These are phyloP conservation scores for Fusarium pininemorale DNA, from an alignment of 2,329 filamentous ascomycete genomes.

Conservation along the genomic window DNA sequence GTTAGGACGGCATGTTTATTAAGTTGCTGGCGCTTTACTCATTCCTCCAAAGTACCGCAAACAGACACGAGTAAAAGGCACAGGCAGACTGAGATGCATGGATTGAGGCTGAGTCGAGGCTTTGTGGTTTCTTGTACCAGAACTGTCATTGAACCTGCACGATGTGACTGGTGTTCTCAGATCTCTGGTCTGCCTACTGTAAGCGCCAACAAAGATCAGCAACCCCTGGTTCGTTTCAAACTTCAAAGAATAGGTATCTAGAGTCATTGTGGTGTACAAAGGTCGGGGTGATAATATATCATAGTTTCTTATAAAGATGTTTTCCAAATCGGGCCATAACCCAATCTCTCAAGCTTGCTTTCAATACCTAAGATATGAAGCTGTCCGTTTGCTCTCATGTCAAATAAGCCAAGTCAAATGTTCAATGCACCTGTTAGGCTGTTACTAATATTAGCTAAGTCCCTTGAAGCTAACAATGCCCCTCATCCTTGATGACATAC, in stretches of 20 bases:
- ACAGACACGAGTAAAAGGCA: constrained; percentile 1
- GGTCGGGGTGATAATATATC: background rate
- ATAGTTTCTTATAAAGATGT: background rate
- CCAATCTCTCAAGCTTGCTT: too few relatives aligned
- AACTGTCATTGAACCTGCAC: background rate
- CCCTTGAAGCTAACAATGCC: constrained; percentile 6
- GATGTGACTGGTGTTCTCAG: constrained; percentile 2
- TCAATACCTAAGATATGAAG: too few relatives aligned
- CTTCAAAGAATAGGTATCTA: background rate
- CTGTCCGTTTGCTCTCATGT: background rate
- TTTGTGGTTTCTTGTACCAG: constrained; percentile 20
- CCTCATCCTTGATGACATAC: constrained; percentile 1
- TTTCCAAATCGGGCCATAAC: background rate
- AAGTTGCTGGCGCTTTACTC: background rate
- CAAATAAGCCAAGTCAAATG: background rate
- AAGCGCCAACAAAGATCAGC: constrained; percentile 24
- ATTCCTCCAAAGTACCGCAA: constrained; percentile 30
- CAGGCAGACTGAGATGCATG: background rate
- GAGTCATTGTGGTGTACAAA: background rate
- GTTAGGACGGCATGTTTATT: background rate
- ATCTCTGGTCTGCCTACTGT: background rate
- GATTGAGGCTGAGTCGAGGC: constrained; percentile 41
- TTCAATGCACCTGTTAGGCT: background rate
- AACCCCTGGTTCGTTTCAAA: constrained; percentile 5
- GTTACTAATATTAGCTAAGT: constrained; percentile 12